A percentile compares a stretch with the other conserved stretches of the same genome.
Conservation (phyloP, 495 filamentous ascomycete genomes). For the Penicillium argentinense region DNA sequence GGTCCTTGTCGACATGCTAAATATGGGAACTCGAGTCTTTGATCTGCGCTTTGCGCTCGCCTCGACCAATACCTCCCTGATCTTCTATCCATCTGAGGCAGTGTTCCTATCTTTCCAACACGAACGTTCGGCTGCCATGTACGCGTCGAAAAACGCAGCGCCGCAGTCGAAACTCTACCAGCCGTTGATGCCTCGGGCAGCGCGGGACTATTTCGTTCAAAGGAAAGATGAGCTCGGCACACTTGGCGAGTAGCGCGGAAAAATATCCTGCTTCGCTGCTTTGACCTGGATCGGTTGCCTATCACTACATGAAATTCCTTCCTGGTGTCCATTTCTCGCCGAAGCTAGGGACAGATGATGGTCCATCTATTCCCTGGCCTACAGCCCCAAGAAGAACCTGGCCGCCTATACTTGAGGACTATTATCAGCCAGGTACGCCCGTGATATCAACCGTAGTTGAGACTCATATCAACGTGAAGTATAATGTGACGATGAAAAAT, state of each 20-base stretch:
- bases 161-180: slow-evolving; percentile 36
- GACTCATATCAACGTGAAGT: slow-evolving; percentile 43
- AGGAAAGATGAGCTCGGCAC: slow-evolving; percentile 35
- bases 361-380: slow-evolving; percentile 33
- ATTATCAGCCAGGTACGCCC: slow-evolving; percentile 32
- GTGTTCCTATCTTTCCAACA: slow-evolving; percentile 42
- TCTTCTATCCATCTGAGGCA: slow-evolving; percentile 45
- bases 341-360: slow-evolving; percentile 37
- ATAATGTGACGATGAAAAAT: slow-evolving; percentile 36
- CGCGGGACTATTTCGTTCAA: slow-evolving; percentile 39
- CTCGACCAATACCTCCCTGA: slow-evolving; percentile 40
- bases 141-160: slow-evolving; percentile 32
- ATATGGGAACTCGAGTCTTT: slow-evolving; percentile 51
- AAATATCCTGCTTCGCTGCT: slow-evolving; percentile 43
- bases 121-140: slow-evolving; percentile 28
- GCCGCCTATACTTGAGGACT: slow-evolving; percentile 48
- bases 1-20: slow-evolving; percentile 38
- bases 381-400: slow-evolving; percentile 30
- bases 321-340: slow-evolving; percentile 46
- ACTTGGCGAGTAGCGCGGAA: slow-evolving; percentile 41
- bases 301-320: slow-evolving; percentile 27
- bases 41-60: slow-evolving; percentile 52
- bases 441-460: slow-evolving; percentile 25
- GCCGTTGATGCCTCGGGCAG: slow-evolving; percentile 31
- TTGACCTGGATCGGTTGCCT: slow-evolving; percentile 37